These are phyloP conservation scores for Vitis labrusca DNA, from an alignment of 164 flowering plant genomes.

Conservation along the genomic window DNA sequence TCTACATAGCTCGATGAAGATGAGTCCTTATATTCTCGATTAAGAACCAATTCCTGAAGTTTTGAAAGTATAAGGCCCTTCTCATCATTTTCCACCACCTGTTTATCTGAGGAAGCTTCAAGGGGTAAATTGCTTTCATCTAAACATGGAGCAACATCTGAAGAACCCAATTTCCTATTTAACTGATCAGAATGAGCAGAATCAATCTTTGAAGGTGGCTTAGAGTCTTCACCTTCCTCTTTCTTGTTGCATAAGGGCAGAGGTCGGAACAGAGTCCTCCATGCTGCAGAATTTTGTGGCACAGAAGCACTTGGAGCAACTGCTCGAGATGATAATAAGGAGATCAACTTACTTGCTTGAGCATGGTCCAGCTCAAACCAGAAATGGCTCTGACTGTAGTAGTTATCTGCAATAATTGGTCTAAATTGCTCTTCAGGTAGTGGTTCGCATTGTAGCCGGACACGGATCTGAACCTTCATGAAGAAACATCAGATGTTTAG, in stretches of 20 bases:
- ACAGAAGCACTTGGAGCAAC: constrained; percentile 22
- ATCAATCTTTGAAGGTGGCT: constrained; percentile 9
- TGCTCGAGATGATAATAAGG: constrained; percentile 41
- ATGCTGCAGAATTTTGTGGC: constrained; percentile 14
- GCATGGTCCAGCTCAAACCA: constrained; percentile 90
- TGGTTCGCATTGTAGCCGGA: constrained; percentile 53
- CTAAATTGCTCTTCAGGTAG: constrained; percentile 57
- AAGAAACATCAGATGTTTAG: constrained; percentile 11
- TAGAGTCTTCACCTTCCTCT: constrained; percentile 14
- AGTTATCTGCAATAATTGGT: constrained; percentile 64
- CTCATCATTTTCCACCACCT: constrained; percentile 25
- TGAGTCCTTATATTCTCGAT: constrained; percentile 13
- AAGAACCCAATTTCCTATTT: constrained; percentile 16
- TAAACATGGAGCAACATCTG: constrained; percentile 19
- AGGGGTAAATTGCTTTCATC: constrained; percentile 21
- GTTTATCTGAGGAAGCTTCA: constrained; percentile 16
- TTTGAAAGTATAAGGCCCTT: constrained; percentile 31
- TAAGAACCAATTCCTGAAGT: constrained; percentile 38
- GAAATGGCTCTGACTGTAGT: constrained; percentile 46
- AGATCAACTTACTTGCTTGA: constrained; percentile 56
- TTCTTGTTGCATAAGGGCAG: constrained; percentile 17
- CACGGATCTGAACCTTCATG: constrained; percentile 61
- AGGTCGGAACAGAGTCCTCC: constrained; percentile 19
- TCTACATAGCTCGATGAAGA: constrained; percentile 11
- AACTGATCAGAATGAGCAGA: constrained; percentile 1